Evolutionary conservation across 148 eudicot species (phyloP).

Genomic region (Cornus controversa): DNA sequence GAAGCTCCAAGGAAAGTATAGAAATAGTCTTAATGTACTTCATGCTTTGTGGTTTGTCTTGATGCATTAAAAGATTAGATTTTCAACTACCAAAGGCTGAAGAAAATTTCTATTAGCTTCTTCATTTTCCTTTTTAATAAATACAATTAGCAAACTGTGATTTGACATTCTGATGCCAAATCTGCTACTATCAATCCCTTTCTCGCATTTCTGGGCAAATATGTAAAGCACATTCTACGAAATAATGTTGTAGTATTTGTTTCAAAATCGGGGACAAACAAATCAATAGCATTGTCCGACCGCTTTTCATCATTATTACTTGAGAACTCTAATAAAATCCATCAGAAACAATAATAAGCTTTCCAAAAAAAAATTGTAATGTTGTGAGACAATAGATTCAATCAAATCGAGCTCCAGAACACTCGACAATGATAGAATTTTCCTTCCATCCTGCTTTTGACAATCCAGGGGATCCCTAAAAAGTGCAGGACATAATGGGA

Average conservation of each 20-base stretch:
- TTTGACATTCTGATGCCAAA: neutral
- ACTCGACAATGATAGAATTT: neutral
- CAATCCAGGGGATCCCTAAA: too few species aligned
- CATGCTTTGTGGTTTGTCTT: too few species aligned
- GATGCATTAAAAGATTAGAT: neutral
- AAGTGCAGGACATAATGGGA: neutral
- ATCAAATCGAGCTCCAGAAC: neutral
- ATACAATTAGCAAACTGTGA: neutral
- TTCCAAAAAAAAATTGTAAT: too few species aligned
- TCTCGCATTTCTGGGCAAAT: neutral
- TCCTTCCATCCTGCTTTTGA: neutral
- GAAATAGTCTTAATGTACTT: too few species aligned
- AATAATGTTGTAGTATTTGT: too few species aligned
- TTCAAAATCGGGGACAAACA: too few species aligned
- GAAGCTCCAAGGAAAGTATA: too few species aligned
- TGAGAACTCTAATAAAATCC: too few species aligned
- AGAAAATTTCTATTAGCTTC: neutral
- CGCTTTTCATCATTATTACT: too few species aligned
- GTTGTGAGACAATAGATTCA: neutral
- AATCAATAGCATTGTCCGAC: too few species aligned
- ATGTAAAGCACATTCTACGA: too few species aligned
- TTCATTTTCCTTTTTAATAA: neutral
- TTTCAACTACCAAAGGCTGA: neutral
- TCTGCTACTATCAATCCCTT: neutral
- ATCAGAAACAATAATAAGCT: too few species aligned